Evolutionary conservation across 106 monocot species (phyloP).

Genomic region (Gastrodia elata): DNA sequence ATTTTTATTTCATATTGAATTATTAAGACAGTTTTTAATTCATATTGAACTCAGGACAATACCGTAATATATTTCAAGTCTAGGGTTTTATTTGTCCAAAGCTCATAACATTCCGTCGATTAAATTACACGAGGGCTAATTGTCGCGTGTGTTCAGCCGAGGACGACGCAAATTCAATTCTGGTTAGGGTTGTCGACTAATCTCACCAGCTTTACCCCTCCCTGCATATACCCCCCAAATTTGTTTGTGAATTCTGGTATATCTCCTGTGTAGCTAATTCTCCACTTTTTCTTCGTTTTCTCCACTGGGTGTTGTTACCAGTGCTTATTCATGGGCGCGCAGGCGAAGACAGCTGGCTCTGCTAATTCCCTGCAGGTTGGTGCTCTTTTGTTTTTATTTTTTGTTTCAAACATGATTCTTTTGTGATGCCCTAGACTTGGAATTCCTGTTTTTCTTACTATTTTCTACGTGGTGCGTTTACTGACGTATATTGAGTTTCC

Average conservation of each 20-base stretch:
- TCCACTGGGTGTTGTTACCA: not conserved
- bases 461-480: not conserved
- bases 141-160: not conserved
- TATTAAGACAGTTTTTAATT: no score
- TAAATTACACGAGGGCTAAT: not conserved
- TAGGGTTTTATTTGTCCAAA: not conserved
- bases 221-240: not conserved
- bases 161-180: slow-evolving; percentile 12
- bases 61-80: not conserved
- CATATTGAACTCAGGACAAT: not conserved
- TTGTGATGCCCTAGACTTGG: slow-evolving; percentile 22
- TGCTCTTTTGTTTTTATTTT: slow-evolving; percentile 2
- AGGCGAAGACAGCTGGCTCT: slow-evolving; percentile 13
- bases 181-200: slow-evolving; percentile 11
- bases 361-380: slow-evolving; percentile 23
- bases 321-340: slow-evolving; percentile 12
- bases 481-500: not conserved
- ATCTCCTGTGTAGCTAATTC: not conserved
- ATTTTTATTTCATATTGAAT: no score
- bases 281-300: not conserved
- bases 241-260: not conserved
- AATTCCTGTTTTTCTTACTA: not conserved
- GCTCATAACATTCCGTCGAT: slow-evolving; percentile 1
- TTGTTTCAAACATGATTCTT: not conserved
- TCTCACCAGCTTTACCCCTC: not conserved